Evolutionary conservation across 2,329 filamentous ascomycete species (phyloP), one percentile per base, ranked within the genome.

Genomic region (Aspergillus transmontanensis): DNA sequence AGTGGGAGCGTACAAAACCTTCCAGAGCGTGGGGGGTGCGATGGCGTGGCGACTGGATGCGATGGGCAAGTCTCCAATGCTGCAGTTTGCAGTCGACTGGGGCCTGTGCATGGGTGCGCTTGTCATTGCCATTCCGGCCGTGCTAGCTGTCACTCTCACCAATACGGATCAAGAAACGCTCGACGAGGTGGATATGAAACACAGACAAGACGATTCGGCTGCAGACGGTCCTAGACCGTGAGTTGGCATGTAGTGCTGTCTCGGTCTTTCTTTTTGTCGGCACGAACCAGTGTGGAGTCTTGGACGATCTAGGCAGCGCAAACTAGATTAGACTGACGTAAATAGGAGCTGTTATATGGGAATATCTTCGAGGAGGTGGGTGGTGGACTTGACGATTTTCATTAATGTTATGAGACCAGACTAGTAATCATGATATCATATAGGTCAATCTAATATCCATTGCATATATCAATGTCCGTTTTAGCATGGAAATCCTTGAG

Each of bases 41-140:
- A 81, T 83, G 76, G 80, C 80, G 1, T 84, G 80, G 80, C 74
- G 80, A 10, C 70, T 82, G 34, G 80, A 81, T 62, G 79, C 80
- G 0, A 58, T 78, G 43, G 63, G 69, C 1, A 72, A 72, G 19
- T 70, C 74, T 14, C 68, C 75, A 5, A 81, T 80, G 75, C 75
- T 75, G 1, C 80, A 83, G 70, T 73, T 83, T 53, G 80, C 74
- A 3, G 81, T 82, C 76, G 75, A 82, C 61, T 83, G 81, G 81
- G 79, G 79, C 1, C 68, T 83, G 16, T 82, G 77, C 60, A 82
- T 83, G 59, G 81, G 78, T 2, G 74, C 79, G 0, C 67, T 83
- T 28, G 62, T 81, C 5, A 63, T 83, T 46, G 80, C 75, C 6
- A 69, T 84, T 55, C 81, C 82, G 3, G 74, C 79, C 0, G 79